These are phyloP conservation scores for Ensete glaucum DNA, from an alignment of 176 grass and related monocot species.

Conservation along the genomic window DNA sequence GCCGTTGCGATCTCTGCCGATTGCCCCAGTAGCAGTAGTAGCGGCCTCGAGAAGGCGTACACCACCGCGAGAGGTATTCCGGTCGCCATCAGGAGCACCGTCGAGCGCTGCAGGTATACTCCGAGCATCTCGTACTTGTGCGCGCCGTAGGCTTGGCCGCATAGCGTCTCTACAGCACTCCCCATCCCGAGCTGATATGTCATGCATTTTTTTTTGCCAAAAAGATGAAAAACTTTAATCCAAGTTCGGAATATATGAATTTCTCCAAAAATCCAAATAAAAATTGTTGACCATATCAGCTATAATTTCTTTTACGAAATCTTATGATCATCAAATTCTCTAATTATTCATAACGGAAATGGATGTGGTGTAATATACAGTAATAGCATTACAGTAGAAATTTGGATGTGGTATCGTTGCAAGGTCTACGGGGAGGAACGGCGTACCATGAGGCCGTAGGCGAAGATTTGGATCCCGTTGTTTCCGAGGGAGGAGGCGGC, in stretches of 20 bases:
- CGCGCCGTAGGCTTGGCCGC: constrained; percentile 75
- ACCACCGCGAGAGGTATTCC: constrained; percentile 63
- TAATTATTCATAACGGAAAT: not conserved
- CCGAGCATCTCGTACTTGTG: constrained; percentile 76
- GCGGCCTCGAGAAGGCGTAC: constrained; percentile 56
- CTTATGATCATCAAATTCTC: not conserved
- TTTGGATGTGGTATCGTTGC: not conserved
- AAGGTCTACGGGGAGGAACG: not conserved
- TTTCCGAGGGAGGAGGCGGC: constrained; percentile 72
- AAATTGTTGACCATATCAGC: too few relatives aligned
- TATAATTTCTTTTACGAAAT: too few relatives aligned
- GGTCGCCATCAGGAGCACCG: constrained; percentile 57
- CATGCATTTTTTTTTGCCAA: too few relatives aligned
- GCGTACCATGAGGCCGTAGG: constrained; percentile 63
- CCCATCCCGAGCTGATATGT: constrained; percentile 67
- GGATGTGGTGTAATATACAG: not conserved
- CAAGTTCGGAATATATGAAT: too few relatives aligned
- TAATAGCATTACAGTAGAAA: not conserved
- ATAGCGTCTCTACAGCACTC: constrained; percentile 87
- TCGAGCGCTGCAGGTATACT: constrained; percentile 69
- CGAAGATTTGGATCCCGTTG: constrained; percentile 70
- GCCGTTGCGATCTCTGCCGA: constrained; percentile 69
- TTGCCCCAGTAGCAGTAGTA: constrained; percentile 56
- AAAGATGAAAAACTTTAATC: too few relatives aligned
- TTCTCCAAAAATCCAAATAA: too few relatives aligned